phyloP scores from a whole-genome alignment of 139 green algal species.

The Spirogloea muscicola region DNA sequence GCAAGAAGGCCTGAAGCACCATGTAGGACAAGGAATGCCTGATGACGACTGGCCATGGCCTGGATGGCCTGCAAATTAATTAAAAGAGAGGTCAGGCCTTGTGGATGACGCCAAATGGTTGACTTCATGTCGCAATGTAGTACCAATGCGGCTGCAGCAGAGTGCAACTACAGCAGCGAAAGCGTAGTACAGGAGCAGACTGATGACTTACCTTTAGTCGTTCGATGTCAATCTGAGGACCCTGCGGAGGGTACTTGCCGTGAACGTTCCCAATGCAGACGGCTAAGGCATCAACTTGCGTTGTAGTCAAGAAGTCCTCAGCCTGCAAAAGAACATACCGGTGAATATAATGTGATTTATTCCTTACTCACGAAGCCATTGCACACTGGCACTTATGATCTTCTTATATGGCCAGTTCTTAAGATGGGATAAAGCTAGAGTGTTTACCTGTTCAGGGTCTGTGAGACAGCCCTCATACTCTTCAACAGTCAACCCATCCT shows the following conservation, averaged over 20 bases:
- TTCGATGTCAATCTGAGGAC: conserved; percentile 39
- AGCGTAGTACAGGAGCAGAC: too few species aligned
- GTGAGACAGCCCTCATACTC: conserved; percentile 45
- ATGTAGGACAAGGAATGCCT: conserved; percentile 35
- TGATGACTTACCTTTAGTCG: conserved; percentile 36
- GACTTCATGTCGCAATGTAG: too few species aligned
- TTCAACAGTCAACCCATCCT: conserved; percentile 51
- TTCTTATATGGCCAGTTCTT: too few species aligned
- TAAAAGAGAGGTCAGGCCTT: conserved; percentile 7
- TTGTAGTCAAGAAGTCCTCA: conserved; percentile 18
- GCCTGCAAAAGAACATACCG: conserved; percentile 46
- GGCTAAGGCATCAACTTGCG: conserved; percentile 27
- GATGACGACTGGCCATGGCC: not conserved
- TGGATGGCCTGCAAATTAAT: conserved; percentile 29
- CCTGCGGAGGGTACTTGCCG: conserved; percentile 41
- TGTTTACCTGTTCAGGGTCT: conserved; percentile 31
- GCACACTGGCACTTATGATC: too few species aligned
- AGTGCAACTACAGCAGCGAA: too few species aligned
- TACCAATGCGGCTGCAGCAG: too few species aligned
- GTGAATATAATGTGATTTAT: too few species aligned
- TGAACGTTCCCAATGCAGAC: conserved; percentile 53
- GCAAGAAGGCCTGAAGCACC: conserved; percentile 43
- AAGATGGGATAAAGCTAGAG: too few species aligned
- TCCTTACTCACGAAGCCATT: too few species aligned
- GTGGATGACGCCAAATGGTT: too few species aligned